These are phyloP conservation scores for Phytophthora cactorum DNA, from an alignment of 352 stramenopile species.

Conservation along the genomic window DNA sequence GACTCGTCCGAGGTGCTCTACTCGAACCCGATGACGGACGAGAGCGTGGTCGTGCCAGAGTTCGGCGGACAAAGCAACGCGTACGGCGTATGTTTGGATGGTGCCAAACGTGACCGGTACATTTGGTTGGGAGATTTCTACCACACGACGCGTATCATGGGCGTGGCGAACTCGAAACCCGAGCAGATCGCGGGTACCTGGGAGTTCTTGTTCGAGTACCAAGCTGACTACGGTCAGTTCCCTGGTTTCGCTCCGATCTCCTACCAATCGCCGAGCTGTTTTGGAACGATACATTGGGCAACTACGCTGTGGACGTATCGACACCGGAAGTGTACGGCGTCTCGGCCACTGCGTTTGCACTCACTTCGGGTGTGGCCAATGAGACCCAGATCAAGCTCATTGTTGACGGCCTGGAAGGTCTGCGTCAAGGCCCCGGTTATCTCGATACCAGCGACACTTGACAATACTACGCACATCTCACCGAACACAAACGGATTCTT, in stretches of 20 bases:
- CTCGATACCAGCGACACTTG: not conserved
- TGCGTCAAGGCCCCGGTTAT: constrained; percentile 28
- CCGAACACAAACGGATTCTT: constrained; percentile 46
- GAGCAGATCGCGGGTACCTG: constrained; percentile 26
- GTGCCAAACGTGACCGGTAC: constrained; percentile 39
- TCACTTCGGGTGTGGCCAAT: constrained; percentile 30
- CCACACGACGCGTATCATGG: constrained; percentile 34
- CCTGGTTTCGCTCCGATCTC: constrained; percentile 32
- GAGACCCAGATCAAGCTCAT: constrained; percentile 13
- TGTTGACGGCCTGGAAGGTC: constrained; percentile 25
- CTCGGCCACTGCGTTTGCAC: constrained; percentile 34
- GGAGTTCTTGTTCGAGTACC: constrained; percentile 36
- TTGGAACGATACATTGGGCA: constrained; percentile 35
- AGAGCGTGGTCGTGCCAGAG: constrained; percentile 28
- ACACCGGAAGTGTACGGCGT: constrained; percentile 33
- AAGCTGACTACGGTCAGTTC: constrained; percentile 22
- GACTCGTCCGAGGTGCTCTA: constrained; percentile 28
- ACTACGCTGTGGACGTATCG: constrained; percentile 25
- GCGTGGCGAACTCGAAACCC: constrained; percentile 3
- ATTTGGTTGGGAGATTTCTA: constrained; percentile 46
- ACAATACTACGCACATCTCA: not conserved
- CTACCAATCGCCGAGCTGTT: constrained; percentile 41
- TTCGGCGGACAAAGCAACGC: constrained; percentile 33
- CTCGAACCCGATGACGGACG: constrained; percentile 38
- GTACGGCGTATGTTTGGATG: constrained; percentile 36